Evolutionary conservation across 306 rosid species (phyloP), one percentile per base, ranked within the genome.

Genomic region (Herpetospermum pedunculosum): DNA sequence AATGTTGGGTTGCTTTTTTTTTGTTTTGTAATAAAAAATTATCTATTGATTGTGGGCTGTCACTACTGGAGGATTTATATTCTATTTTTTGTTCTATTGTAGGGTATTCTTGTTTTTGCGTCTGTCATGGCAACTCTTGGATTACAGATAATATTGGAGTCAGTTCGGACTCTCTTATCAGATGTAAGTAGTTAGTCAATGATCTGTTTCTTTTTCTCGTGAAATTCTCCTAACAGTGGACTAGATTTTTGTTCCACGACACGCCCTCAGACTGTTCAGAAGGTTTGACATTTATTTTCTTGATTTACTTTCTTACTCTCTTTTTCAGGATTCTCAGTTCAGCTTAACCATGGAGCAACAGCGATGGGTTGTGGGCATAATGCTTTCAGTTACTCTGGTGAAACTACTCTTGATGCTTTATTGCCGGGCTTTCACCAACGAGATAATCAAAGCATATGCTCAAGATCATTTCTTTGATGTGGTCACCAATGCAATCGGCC

Each of bases 91-190:
- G 29, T 67, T 52, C n/a, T 6, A 65, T 11, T 82, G 78, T 87
- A 94, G 99, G 99, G 99, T 59, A 95, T 95, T 75, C 97, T 95
- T 73, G 99, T 95, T 77, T 95, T 95, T 82, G 99, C 99, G 74
- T 95, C 99, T 74, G 99, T 95, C 74, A 95, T 95, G 99, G 99
- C 97, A 19, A 95, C 99, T 26, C 85, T 95, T 23, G 99, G 99
- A 70, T 88, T 95, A 84, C 99, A 95, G 81, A 95, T 95, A 60
- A 95, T 95, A 73, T 80, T 95, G 88, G 99, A 95, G 89, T 95
- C 99, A 21, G 1, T 86, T 53, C 92, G 96, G 34, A 84, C 89
- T 0, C 85, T 95, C 48, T 12, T 81, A 41, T 95, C 81, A 15
- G 47, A 82, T 65, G 99, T 94, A 83, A 89, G 96, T 87, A 65